Base-by-base conservation (phyloP, 1,284 basidiomycete species). In the Erythrobasidium hasegawianum region DNA sequence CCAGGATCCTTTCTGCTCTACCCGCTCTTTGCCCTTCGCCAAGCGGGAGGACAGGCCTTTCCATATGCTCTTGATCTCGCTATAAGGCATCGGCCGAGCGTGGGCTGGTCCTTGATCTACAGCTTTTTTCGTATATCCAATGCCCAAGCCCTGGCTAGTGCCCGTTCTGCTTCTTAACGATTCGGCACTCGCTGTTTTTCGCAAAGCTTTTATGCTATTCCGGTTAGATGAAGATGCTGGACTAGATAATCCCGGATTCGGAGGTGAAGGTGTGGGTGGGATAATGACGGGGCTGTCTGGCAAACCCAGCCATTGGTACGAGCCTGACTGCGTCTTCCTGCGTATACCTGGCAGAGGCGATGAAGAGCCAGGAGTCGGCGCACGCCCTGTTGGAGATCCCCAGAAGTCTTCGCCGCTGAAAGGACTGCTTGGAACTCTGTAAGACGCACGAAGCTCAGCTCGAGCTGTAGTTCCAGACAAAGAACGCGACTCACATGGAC, bases 111-210 rank as follows among this genome's bases (percentile, higher is more conserved):
- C 20, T 11, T 26, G 29, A 3, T 22, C 52, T n/a, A n/a, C 8
- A 20, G 29, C 22, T 7, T 27, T n/a, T 18, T 54, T 54, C 24
- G 5, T n/a, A 54, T 54, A 54, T 18, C 10, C 29, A 9, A 33
- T 54, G 18, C 29, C 52, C 8, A 47, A 14, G 16, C 43, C 43
- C 16, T 47, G 43, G 8, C 43, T 24, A 24, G 43, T 14, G 5
- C 26, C 18, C 5, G 5, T 18, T 14, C 33, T 16, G 2, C 38
- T 56, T 18, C 53, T 29, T 38, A 62, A 20, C 1, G 60, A 62
- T 22, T 62, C 60, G 16, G 60, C 60, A 56, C 60, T 62, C 2
- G 60, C 50, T 14, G 60, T 52, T 26, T 62, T 62, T 11, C 59
- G 20, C 14, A 60, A 22, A 22, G 45, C 50, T 53, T 39, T 60